A percentile compares a stretch with the other conserved stretches of the same genome.
Conservation (phyloP, 2,329 filamentous ascomycete species). For the Bipolaris bicolor region DNA sequence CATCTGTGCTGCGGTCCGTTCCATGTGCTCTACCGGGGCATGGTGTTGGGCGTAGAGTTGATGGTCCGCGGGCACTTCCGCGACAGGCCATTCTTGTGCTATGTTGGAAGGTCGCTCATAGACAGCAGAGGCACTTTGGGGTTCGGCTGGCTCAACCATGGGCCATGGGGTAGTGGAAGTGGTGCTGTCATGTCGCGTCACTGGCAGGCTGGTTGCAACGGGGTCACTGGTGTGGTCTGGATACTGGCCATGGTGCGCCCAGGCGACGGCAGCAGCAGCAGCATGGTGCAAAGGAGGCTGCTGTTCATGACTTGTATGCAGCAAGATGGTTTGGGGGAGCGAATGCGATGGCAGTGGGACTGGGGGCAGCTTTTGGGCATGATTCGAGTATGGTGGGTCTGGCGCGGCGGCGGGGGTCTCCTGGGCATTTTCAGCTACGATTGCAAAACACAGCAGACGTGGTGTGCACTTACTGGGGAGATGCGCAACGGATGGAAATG, state of each 20-base stretch:
- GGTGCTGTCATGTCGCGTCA: constrained; percentile 18
- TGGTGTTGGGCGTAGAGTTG: constrained; percentile 21
- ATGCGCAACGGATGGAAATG: constrained; percentile 26
- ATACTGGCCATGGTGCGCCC: constrained; percentile 24
- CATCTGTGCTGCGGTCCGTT: constrained; percentile 5
- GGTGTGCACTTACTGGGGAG: constrained; percentile 30
- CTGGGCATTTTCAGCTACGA: constrained; percentile 30
- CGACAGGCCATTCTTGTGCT: constrained; percentile 28
- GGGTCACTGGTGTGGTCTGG: constrained; percentile 21
- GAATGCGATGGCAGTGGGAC: constrained; percentile 31
- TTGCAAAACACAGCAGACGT: constrained; percentile 12
- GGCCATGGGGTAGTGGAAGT: constrained; percentile 27
- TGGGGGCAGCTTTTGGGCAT: constrained; percentile 27
- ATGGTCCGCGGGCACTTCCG: constrained; percentile 19
- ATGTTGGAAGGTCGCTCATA: constrained; percentile 25
- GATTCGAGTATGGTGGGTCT: constrained; percentile 33
- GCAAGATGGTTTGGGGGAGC: constrained; percentile 20
- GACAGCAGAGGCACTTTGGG: constrained; percentile 14
- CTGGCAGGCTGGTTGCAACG: constrained; percentile 16
- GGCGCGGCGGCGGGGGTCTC: constrained; percentile 26
- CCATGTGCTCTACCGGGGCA: constrained; percentile 15
- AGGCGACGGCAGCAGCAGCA: constrained; percentile 19
- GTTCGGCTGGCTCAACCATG: constrained; percentile 13
- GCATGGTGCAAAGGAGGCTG: constrained; percentile 26
- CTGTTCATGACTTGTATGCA: constrained; percentile 21